Conservation (phyloP, 2,329 filamentous ascomycete species). For the Aspergillus amoenus region DNA sequence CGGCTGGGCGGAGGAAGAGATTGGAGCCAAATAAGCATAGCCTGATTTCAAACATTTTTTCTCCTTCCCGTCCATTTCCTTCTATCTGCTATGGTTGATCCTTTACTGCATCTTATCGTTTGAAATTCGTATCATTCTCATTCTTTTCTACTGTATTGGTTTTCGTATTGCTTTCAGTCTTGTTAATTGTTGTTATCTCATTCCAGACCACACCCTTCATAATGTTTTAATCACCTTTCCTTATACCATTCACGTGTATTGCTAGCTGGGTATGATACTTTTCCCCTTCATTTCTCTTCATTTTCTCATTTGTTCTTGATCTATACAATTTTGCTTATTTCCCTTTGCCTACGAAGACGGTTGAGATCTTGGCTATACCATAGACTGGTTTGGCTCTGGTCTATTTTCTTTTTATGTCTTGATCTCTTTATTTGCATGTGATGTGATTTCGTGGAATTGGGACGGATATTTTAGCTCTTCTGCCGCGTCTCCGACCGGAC, state of each 20-base stretch:
- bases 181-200: slow-evolving; percentile 26
- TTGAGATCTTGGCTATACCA: slow-evolving; percentile 23
- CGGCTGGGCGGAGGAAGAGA: slow-evolving; percentile 65
- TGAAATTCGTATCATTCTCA: slow-evolving; percentile 17
- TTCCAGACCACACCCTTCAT: slow-evolving; percentile 26
- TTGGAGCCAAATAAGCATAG: slow-evolving; percentile 52
- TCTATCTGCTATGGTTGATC: slow-evolving; percentile 24
- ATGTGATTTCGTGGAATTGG: slow-evolving; percentile 25
- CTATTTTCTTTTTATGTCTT: slow-evolving; percentile 19
- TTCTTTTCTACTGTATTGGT: slow-evolving; percentile 28
- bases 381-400: slow-evolving; percentile 25
- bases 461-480: slow-evolving; percentile 19
- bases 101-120: slow-evolving; percentile 18
- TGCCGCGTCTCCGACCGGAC: slow-evolving; percentile 13
- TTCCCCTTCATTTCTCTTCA: slow-evolving; percentile 21
- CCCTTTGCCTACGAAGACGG: slow-evolving; percentile 22
- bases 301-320: slow-evolving; percentile 20
- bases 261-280: slow-evolving; percentile 39
- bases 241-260: slow-evolving; percentile 39
- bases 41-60: slow-evolving; percentile 18
- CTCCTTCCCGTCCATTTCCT: slow-evolving; percentile 21
- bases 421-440: slow-evolving; percentile 25
- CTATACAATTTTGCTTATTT: slow-evolving; percentile 21
- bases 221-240: slow-evolving; percentile 30
- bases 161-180: slow-evolving; percentile 16